Conservation (phyloP, 2,329 filamentous ascomycete genomes). For the Tolypocladium album region DNA sequence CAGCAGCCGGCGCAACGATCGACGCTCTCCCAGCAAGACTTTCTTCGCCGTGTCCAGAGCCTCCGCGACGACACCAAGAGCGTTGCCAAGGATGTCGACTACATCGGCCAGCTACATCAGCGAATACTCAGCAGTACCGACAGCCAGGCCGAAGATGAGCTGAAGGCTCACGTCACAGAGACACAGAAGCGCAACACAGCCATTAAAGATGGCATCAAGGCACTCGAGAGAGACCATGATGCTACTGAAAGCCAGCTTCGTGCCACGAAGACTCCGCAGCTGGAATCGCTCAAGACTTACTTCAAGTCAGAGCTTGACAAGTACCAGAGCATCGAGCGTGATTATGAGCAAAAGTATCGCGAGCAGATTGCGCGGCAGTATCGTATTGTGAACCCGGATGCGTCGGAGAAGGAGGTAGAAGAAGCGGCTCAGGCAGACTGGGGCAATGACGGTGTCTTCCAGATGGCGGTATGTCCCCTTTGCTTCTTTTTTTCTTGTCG, state of each 20-base stretch:
- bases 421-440: conserved; percentile 61
- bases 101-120: conserved; percentile 61
- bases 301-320: conserved; percentile 63
- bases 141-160: conserved; percentile 38
- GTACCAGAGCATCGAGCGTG: conserved; percentile 61
- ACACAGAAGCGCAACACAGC: conserved; percentile 64
- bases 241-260: conserved; percentile 44
- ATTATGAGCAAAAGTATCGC: conserved; percentile 60
- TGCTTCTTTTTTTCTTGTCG: not conserved
- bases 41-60: conserved; percentile 55
- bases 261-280: conserved; percentile 58
- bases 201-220: conserved; percentile 71
- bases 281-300: conserved; percentile 57
- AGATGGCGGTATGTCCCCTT: conserved; percentile 56
- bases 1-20: conserved; percentile 15
- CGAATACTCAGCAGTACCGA: conserved; percentile 59
- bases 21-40: conserved; percentile 51
- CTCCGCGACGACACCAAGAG: conserved; percentile 58
- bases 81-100: conserved; percentile 54
- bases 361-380: conserved; percentile 75
- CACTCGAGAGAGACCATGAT: conserved; percentile 58
- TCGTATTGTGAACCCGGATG: conserved; percentile 71
- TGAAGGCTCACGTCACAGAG: conserved; percentile 57
- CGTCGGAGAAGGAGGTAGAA: conserved; percentile 60
- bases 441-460: conserved; percentile 72